Conservation (phyloP, 352 stramenopile species). For the Pythium pectinolyticum region DNA sequence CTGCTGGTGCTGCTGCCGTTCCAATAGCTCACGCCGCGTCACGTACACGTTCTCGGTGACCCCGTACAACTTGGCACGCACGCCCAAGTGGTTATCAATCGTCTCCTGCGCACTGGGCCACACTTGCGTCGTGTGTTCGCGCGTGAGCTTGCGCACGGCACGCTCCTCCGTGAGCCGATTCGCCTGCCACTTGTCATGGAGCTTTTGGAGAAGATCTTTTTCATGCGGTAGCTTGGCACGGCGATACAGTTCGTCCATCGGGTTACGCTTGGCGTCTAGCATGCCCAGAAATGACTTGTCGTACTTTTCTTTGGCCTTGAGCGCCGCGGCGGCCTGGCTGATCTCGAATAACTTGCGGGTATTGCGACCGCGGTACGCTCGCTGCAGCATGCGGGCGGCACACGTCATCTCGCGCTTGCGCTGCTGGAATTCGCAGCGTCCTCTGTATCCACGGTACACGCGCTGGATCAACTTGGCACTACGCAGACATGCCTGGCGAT, state of each 20-base stretch:
- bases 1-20: constrained; percentile 39
- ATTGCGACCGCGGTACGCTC: constrained; percentile 46
- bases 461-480: constrained; percentile 41
- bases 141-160: constrained; percentile 47
- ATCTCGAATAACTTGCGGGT: constrained; percentile 57
- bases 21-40: constrained; percentile 41
- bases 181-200: constrained; percentile 51
- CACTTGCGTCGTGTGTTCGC: constrained; percentile 26
- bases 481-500: constrained; percentile 32
- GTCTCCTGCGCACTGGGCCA: constrained; percentile 42
- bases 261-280: constrained; percentile 55
- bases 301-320: constrained; percentile 61
- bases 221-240: constrained; percentile 53
- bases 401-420: constrained; percentile 34
- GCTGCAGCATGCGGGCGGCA: constrained; percentile 45
- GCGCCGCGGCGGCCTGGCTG: constrained; percentile 42
- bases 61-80: constrained; percentile 57
- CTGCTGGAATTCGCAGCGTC: constrained; percentile 29
- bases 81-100: constrained; percentile 42
- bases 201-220: constrained; percentile 38
- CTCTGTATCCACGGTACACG: constrained; percentile 42
- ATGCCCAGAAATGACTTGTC: constrained; percentile 50
- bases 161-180: constrained; percentile 47
- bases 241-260: constrained; percentile 64
- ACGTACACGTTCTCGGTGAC: constrained; percentile 73